Conservation (phyloP, 1,139 yeast species). For the Nakaseomyces glabratus region DNA sequence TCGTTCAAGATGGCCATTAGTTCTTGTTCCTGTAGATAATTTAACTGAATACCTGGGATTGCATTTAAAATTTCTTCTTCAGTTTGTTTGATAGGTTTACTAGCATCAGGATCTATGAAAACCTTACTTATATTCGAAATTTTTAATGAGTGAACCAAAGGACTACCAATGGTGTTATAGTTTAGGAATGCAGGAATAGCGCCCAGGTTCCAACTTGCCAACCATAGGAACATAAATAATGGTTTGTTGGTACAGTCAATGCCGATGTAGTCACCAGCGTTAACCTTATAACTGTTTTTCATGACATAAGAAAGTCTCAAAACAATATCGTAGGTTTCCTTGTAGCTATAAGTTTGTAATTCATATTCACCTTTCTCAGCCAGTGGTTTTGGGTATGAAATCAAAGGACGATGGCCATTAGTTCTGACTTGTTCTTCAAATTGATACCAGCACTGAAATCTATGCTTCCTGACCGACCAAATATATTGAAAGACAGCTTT, state of each 20-base stretch:
- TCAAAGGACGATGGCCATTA: conserved; percentile 47
- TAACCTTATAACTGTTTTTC: conserved; percentile 53
- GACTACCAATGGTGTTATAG: conserved; percentile 64
- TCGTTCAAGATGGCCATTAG: conserved; percentile 39
- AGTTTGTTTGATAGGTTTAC: conserved; percentile 45
- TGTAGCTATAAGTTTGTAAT: conserved; percentile 58
- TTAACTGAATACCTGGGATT: conserved; percentile 36
- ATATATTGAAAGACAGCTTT: conserved; percentile 39
- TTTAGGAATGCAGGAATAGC: conserved; percentile 84
- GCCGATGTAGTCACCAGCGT: conserved; percentile 63
- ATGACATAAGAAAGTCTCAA: conserved; percentile 59
- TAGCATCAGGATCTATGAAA: conserved; percentile 68
- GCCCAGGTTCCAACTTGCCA: conserved; percentile 85
- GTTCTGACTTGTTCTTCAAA: conserved; percentile 46
- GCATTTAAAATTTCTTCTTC: conserved; percentile 39
- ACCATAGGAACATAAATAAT: conserved; percentile 68
- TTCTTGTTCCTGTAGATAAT: conserved; percentile 48
- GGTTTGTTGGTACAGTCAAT: conserved; percentile 79
- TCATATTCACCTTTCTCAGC: conserved; percentile 42
- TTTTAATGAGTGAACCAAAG: conserved; percentile 72
- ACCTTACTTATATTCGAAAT: conserved; percentile 58
- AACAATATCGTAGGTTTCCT: conserved; percentile 55
- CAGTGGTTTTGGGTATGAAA: conserved; percentile 55
- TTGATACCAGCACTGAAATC: conserved; percentile 57
- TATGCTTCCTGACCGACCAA: conserved; percentile 36